Base-by-base conservation (phyloP, 768 basidiomycete genomes). In the Mycena vulgaris region DNA sequence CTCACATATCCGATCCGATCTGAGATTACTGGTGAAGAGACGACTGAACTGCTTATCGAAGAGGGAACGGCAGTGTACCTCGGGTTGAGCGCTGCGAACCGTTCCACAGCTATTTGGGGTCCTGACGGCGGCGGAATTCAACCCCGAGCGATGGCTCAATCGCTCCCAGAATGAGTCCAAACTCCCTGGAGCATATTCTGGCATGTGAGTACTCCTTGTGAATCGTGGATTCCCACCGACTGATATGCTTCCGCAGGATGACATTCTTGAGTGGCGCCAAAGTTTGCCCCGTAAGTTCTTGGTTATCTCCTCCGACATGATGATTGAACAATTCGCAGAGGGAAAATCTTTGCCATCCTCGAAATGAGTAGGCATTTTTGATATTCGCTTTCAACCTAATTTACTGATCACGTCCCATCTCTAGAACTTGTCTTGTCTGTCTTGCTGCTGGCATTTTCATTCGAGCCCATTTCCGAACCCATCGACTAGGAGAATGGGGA, bases 91-190 rank as follows among this genome's bases (percentile, higher is more conserved):
- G 68, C 72, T 31, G 70, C 80, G 5, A 88, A 88, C 66, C 75
- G 80, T 0, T 81, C 81, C 52, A 78, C 77, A 19, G 78, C 79
- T 17, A 70, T 87, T 19, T 89, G 86, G 87, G 87, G 87, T 13
- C 79, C 81, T 3, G n/a, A n/a, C n/a, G n/a, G n/a, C n/a, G n/a
- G n/a, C n/a, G n/a, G n/a, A n/a, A n/a, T n/a, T n/a, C n/a, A n/a
- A 84, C 56, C 87, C 87, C 0, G 86, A 87, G 66, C 75, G 87
- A 25, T 89, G 88, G 87, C 74, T 87, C 4, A 75, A 75, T 2
- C 75, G 66, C 37, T 68, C 78, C n/a, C 77, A 75, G 35, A 52
- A 48, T 16, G 64, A 47, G 23, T 37, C 31, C 2, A 67, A 63
- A 25, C 73, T 74, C 2, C 72, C 78, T 16, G 79, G 78, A 19